Percentiles rank a stretch among this genome's conserved stretches.
Evolutionary conservation across 495 filamentous ascomycete genomes (phyloP).

Genomic region (Aspergillus haitiensis): DNA sequence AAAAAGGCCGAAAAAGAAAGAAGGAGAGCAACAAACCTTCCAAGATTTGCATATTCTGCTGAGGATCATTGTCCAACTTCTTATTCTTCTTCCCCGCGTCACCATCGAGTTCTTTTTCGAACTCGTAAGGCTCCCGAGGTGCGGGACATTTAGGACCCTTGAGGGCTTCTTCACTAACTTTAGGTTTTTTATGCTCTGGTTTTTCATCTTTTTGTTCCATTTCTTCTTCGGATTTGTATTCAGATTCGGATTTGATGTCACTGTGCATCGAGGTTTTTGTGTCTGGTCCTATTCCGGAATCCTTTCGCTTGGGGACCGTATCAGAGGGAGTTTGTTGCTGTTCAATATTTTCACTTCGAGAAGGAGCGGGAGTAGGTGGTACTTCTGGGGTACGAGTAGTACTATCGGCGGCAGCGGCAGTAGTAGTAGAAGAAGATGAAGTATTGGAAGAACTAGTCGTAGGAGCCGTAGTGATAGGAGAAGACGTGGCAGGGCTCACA

Average conservation of each 20-base stretch:
- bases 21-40: not conserved
- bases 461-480: too few species aligned
- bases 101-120: constrained; percentile 29
- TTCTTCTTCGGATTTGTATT: too few species aligned
- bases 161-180: constrained; percentile 39
- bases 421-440: not conserved
- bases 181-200: not conserved
- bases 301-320: too few species aligned
- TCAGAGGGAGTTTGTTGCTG: too few species aligned
- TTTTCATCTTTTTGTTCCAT: too few species aligned
- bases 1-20: not conserved
- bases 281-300: too few species aligned
- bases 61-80: not conserved
- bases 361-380: not conserved
- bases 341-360: not conserved
- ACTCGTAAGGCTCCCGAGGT: constrained; percentile 30
- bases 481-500: too few species aligned
- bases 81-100: constrained; percentile 12
- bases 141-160: constrained; percentile 35
- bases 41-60: not conserved
- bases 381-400: not conserved
- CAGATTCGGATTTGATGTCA: not conserved
- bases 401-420: not conserved
- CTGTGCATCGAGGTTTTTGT: not conserved
- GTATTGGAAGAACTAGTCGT: too few species aligned